A percentile compares a stretch with the other conserved stretches of the same genome.
phyloP scores from a whole-genome alignment of 805 yeast genomes.

The Wickerhamiella alocasiicola region DNA sequence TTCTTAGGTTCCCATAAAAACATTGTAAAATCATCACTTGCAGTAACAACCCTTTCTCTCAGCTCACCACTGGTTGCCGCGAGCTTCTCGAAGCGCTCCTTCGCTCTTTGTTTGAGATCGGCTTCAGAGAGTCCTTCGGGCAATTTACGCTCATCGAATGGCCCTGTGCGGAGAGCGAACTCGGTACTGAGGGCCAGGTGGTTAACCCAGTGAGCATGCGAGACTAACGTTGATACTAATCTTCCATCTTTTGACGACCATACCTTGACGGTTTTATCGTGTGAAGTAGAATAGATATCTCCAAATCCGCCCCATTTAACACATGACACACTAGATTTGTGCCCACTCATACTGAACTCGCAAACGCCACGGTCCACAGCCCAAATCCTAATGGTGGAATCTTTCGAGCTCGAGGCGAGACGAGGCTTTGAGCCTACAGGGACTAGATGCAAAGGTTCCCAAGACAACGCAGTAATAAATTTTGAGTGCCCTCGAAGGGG shows the following conservation, averaged over 20 bases:
- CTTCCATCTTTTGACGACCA: constrained; percentile 80
- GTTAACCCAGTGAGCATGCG: constrained; percentile 98
- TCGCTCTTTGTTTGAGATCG: constrained; percentile 46
- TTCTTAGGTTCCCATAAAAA: constrained; percentile 88
- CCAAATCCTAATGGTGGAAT: constrained; percentile 83
- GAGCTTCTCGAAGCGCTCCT: constrained; percentile 47
- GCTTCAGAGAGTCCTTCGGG: constrained; percentile 8
- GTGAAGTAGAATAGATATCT: constrained; percentile 76
- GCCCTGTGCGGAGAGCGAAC: constrained; percentile 73
- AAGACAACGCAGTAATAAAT: constrained; percentile 78
- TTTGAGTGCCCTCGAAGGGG: constrained; percentile 72
- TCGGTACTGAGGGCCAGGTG: constrained; percentile 88
- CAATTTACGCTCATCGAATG: constrained; percentile 60
- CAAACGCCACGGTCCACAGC: constrained; percentile 61
- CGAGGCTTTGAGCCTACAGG: constrained; percentile 38
- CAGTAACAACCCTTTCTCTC: constrained; percentile 78
- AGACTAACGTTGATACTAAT: constrained; percentile 62
- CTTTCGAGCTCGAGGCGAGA: constrained; percentile 81
- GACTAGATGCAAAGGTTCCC: constrained; percentile 89
- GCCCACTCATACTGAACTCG: constrained; percentile 67
- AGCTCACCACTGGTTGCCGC: constrained; percentile 44
- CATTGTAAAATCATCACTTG: constrained; percentile 96
- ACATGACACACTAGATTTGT: constrained; percentile 78
- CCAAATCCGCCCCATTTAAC: constrained; percentile 96
- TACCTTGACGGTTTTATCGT: constrained; percentile 83